phyloP scores from a whole-genome alignment of 148 eudicot genomes.

The Agrostemma githago region DNA sequence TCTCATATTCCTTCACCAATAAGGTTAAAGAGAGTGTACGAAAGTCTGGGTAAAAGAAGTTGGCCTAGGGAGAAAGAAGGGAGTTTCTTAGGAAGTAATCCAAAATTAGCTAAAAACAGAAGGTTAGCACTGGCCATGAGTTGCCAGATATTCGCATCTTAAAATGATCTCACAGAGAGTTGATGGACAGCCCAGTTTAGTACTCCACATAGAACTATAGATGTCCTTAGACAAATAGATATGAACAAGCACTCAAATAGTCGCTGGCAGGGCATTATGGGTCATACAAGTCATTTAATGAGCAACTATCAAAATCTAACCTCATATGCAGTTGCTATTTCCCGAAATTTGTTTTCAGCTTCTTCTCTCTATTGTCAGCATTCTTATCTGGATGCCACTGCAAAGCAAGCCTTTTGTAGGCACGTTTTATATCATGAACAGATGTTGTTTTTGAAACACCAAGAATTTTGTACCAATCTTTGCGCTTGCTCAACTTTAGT shows the following conservation, averaged over 20 bases:
- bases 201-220: too few species aligned
- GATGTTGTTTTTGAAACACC: conserved; percentile 75
- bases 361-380: conserved; percentile 83
- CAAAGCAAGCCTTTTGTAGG: conserved; percentile 89
- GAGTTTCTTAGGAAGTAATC: neutral
- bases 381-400: conserved; percentile 99
- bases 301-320: conserved; percentile 30
- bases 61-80: neutral
- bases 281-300: neutral
- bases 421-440: conserved; percentile 67
- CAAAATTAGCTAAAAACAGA: too few species aligned
- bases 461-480: conserved; percentile 95
- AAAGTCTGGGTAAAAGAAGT: neutral
- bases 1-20: too few species aligned
- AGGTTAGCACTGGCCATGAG: neutral
- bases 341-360: conserved; percentile 84
- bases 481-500: conserved; percentile 85
- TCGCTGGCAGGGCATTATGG: neutral
- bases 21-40: neutral
- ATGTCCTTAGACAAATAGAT: neutral
- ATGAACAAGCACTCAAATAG: neutral
- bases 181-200: neutral
- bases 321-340: conserved; percentile 96
- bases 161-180: neutral
- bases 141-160: neutral